phyloP scores from a whole-genome alignment of 257 asterid species.

The Solanum peruvianum region DNA sequence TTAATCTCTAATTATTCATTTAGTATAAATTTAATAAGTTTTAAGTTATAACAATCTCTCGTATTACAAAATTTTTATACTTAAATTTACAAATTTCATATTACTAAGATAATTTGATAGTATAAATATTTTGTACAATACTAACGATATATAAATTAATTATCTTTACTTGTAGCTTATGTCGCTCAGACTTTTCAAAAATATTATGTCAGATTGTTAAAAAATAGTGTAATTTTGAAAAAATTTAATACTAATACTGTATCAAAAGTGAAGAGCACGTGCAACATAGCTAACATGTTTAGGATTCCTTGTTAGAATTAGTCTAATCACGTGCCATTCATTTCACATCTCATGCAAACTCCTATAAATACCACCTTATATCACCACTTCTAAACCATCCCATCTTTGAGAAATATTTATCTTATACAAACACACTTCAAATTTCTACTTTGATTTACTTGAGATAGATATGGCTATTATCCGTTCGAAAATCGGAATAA shows the following conservation, averaged over 20 bases:
- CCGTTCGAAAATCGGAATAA: constrained; percentile 41
- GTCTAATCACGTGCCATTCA: constrained; percentile 36
- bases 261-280: background rate
- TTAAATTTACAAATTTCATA: background rate
- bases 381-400: constrained; percentile 4
- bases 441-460: background rate
- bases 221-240: background rate
- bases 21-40: background rate
- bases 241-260: background rate
- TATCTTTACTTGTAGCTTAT: background rate
- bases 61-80: background rate
- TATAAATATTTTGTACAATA: background rate
- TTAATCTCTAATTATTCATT: background rate
- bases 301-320: background rate
- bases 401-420: background rate
- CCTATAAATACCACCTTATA: constrained; percentile 29
- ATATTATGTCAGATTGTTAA: no score
- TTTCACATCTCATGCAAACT: constrained; percentile 27
- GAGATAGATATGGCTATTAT: constrained; percentile 9
- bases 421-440: background rate
- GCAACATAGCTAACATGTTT: background rate
- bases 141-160: background rate
- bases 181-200: background rate
- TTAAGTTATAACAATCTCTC: background rate
- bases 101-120: background rate